phyloP scores from a whole-genome alignment of 345 rosid genomes.

The Bretschneidera sinensis region DNA sequence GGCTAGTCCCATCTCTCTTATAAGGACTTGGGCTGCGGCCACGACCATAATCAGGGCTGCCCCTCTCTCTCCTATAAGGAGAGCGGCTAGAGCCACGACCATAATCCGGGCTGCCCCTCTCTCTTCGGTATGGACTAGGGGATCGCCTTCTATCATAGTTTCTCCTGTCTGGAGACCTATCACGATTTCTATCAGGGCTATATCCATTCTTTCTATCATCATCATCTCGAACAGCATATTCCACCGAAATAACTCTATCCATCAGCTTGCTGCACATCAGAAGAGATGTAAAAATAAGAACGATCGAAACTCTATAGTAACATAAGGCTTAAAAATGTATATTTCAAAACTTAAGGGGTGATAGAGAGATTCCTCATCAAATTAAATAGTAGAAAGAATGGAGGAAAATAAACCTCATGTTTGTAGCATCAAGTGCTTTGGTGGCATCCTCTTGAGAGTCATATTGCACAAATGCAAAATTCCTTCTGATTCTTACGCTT shows the following conservation, averaged over 20 bases:
- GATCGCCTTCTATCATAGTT: constrained; percentile 58
- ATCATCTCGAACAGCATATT: constrained; percentile 90
- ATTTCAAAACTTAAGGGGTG: neutral
- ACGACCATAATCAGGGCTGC: constrained; percentile 91
- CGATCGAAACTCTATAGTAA: neutral
- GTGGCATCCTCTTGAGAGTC: constrained; percentile 87
- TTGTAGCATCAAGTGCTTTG: constrained; percentile 78
- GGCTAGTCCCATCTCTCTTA: constrained; percentile 61
- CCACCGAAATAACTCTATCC: constrained; percentile 88
- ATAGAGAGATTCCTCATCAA: neutral
- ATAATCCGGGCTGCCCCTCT: constrained; percentile 91
- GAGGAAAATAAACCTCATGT: constrained; percentile 49
- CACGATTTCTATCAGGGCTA: constrained; percentile 70
- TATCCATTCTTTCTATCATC: constrained; percentile 62
- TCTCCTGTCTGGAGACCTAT: constrained; percentile 74
- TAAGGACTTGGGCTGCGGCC: constrained; percentile 61
- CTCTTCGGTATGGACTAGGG: constrained; percentile 76
- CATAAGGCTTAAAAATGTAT: neutral
- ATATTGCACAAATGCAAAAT: constrained; percentile 92
- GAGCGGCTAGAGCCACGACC: constrained; percentile 75
- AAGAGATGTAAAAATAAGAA: constrained; percentile 3
- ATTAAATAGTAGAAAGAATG: neutral
- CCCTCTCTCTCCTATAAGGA: constrained; percentile 78
- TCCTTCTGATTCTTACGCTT: constrained; percentile 89
- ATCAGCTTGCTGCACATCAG: constrained; percentile 65